Base-by-base conservation (phyloP, 2,329 filamentous ascomycete species). In the Pseudopyrenochaeta lycopersici region DNA sequence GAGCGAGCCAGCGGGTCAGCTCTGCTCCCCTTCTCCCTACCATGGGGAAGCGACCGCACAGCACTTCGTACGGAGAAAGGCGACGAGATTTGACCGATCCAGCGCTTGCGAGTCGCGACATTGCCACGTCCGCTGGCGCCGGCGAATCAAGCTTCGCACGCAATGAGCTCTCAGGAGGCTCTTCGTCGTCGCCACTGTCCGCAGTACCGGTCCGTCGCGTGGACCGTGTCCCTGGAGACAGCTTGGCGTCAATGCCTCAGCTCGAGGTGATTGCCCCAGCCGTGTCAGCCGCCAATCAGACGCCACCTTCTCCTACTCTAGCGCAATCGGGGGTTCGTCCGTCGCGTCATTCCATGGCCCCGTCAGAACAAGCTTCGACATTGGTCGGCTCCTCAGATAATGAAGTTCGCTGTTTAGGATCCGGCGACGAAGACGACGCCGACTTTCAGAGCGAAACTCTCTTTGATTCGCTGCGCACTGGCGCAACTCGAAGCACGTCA, bases 381-480 rank as follows among this genome's bases (percentile, higher is more conserved):
- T 80, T 89, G 60, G 85, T 86, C 56, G 88, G 87, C 54, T 91
- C 88, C 23, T 68, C 63, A 56, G 90, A 92, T 64, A 84, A 85
- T 67, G 88, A 91, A 54, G 80, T 79, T 56, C 84, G 85, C 62
- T 86, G 84, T 41, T 84, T 88, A 62, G 80, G 78, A n/a, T 91
- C 86, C 10, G 85, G 84, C 18, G 90, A 92, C 52, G 90, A 92
- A 49, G 88, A 91, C 65, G 90, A 92, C 65, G 88, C 86, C n/a
- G 90, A 92, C 71, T 86, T 89, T 67, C 88, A 87, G 76, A 92
- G 89, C 72, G 90, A 93, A 65, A 90, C 87, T 15, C 82, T 90
- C 50, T 92, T 87, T 74, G 90, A 93, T 77, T 92, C 90, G 27
- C 77, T 92, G 62, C 87, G 89, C 47, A 92, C 90, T 14, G 82